Evolutionary conservation across 306 rosid species (phyloP).

Genomic region (Myrica gale): DNA sequence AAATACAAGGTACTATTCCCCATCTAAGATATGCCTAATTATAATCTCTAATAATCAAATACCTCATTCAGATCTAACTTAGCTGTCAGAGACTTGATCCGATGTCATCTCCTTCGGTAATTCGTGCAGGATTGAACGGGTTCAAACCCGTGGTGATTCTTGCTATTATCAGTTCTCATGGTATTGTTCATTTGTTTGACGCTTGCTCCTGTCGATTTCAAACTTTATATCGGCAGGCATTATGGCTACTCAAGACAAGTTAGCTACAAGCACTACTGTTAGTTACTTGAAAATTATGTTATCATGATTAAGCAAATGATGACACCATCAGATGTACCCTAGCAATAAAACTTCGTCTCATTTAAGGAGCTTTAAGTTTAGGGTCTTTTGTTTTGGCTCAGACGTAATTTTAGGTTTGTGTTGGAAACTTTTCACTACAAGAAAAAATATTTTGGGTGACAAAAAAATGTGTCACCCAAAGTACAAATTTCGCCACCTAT

Average conservation of each 20-base stretch:
- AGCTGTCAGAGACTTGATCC: no score
- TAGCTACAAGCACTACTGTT: not conserved
- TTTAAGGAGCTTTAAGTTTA: slow-evolving; percentile 2
- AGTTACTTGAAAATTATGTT: slow-evolving; percentile 33
- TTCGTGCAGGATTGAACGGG: no score
- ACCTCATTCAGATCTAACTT: no score
- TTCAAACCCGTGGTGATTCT: no score
- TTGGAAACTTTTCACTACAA: no score
- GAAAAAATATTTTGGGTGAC: no score
- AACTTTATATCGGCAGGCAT: slow-evolving; percentile 6
- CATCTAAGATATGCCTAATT: no score
- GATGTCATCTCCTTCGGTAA: no score
- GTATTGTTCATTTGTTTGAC: not conserved
- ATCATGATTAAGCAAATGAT: slow-evolving; percentile 27
- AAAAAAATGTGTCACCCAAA: no score
- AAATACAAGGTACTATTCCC: no score
- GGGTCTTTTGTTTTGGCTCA: not conserved
- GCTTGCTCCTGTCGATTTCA: slow-evolving; percentile 11
- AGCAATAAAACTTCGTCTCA: slow-evolving; percentile 33
- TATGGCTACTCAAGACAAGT: not conserved
- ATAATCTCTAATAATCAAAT: no score
- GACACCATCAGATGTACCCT: slow-evolving; percentile 38
- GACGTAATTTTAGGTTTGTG: slow-evolving; percentile 10
- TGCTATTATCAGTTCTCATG: not conserved
- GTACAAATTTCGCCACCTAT: no score